phyloP scores from a whole-genome alignment of 192 early-diverging fungal species.

The Chytriomyces sp. region DNA sequence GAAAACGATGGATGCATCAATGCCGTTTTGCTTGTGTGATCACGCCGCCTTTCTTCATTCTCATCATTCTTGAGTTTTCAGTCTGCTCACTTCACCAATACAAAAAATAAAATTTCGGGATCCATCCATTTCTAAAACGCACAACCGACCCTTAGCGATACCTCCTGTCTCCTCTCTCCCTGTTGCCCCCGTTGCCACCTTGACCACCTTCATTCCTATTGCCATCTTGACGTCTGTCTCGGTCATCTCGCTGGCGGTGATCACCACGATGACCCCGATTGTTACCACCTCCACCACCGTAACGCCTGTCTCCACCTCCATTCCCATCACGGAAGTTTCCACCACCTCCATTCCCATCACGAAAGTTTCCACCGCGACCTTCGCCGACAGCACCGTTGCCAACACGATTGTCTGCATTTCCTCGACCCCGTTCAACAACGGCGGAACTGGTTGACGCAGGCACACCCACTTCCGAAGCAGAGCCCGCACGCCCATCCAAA shows the following conservation, averaged over 20 bases:
- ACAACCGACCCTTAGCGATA: neutral
- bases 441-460: neutral
- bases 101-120: neutral
- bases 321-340: neutral
- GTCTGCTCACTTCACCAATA: no score
- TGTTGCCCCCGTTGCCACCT: neutral
- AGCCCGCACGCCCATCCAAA: neutral
- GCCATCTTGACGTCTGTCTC: neutral
- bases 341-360: constrained; percentile 7
- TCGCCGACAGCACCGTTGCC: neutral
- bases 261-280: neutral
- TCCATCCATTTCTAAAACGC: neutral
- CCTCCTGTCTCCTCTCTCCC: neutral
- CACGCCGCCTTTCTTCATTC: neutral
- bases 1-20: constrained; percentile 88
- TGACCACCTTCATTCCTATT: neutral
- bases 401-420: neutral
- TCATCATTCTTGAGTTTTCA: no score
- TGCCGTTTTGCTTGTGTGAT: constrained; percentile 18
- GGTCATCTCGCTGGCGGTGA: neutral
- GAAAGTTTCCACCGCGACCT: neutral
- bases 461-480: neutral
- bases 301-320: neutral
- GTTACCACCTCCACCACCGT: neutral
- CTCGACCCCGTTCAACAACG: neutral